phyloP scores from a whole-genome alignment of 768 basidiomycete genomes.

The Collybiopsis confluens region DNA sequence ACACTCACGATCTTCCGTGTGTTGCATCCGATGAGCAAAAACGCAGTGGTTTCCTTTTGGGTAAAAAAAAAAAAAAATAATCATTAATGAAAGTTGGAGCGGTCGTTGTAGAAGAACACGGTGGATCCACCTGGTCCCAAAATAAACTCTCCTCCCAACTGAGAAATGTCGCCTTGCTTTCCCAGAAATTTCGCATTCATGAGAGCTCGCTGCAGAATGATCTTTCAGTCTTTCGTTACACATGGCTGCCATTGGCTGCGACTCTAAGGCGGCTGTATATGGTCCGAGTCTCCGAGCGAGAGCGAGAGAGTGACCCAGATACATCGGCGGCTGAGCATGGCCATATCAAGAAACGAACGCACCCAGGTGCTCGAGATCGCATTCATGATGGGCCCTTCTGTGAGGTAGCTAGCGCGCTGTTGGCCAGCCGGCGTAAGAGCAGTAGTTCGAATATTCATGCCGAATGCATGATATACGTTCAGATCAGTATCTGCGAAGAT shows the following conservation, averaged over 20 bases:
- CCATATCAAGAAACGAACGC: slow-evolving; percentile 12
- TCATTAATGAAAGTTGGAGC: no score
- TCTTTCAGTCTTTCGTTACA: background rate
- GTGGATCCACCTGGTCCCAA: slow-evolving; percentile 55
- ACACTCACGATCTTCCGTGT: slow-evolving; percentile 51
- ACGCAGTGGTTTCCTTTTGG: slow-evolving; percentile 38
- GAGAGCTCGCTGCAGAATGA: slow-evolving; percentile 30
- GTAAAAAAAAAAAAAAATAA: background rate
- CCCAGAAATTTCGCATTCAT: slow-evolving; percentile 45
- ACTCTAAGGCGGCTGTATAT: no score
- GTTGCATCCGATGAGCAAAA: slow-evolving; percentile 55
- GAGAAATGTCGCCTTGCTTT: slow-evolving; percentile 58
- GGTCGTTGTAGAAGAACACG: no score
- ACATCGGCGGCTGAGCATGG: no score
- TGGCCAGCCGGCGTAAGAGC: slow-evolving; percentile 40
- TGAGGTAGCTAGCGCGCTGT: slow-evolving; percentile 43
- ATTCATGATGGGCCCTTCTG: slow-evolving; percentile 23
- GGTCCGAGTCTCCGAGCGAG: no score
- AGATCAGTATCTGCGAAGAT: slow-evolving; percentile 68
- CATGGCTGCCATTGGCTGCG: no score
- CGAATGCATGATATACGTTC: slow-evolving; percentile 53
- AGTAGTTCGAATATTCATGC: slow-evolving; percentile 52
- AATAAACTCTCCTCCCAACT: slow-evolving; percentile 63
- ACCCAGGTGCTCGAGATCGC: slow-evolving; percentile 43
- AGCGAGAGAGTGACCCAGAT: no score